Conservation (phyloP, 1,284 basidiomycete species). For the Boletus holoroseus region DNA sequence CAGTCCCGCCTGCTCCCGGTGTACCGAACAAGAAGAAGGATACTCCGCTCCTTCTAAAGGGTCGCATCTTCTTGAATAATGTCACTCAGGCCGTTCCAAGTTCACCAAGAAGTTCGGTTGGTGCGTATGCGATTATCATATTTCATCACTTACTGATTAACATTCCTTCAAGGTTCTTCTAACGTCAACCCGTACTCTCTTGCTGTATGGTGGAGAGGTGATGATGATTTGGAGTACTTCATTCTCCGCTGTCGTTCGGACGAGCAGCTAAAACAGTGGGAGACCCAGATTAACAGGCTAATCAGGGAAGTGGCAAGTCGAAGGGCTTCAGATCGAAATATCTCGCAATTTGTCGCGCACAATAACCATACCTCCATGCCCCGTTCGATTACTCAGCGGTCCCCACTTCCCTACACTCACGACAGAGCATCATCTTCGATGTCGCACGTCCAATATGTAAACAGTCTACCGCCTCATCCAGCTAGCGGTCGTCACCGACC, state of each 20-base stretch:
- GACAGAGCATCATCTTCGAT: slow-evolving; percentile 43
- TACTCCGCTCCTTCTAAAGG: slow-evolving; percentile 86
- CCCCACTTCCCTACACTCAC: slow-evolving; percentile 35
- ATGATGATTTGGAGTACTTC: slow-evolving; percentile 90
- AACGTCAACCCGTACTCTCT: slow-evolving; percentile 56
- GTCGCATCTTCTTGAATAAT: slow-evolving; percentile 96
- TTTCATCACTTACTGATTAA: slow-evolving; percentile 9
- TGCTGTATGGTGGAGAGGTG: slow-evolving; percentile 91
- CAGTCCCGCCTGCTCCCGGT: slow-evolving; percentile 44
- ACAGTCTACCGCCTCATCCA: slow-evolving; percentile 35
- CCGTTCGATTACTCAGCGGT: slow-evolving; percentile 25
- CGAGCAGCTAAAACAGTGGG: slow-evolving; percentile 92
- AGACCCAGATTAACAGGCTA: slow-evolving; percentile 80
- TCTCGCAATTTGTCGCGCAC: slow-evolving; percentile 39
- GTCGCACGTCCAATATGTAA: slow-evolving; percentile 29
- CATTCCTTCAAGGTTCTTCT: slow-evolving; percentile 36
- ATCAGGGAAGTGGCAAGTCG: slow-evolving; percentile 68
- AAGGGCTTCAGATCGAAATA: slow-evolving; percentile 55
- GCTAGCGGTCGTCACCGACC: slow-evolving; percentile 38
- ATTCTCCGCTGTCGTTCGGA: slow-evolving; percentile 90
- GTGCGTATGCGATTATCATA: slow-evolving; percentile 41
- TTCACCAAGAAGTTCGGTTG: slow-evolving; percentile 51
- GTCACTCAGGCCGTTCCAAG: slow-evolving; percentile 72
- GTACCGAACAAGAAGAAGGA: slow-evolving; percentile 64
- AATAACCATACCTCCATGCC: slow-evolving; percentile 27